Evolutionary conservation across 495 filamentous ascomycete species (phyloP), one percentile per base, ranked within the genome.

Genomic region (Pseudomonodictys pantanalensis): DNA sequence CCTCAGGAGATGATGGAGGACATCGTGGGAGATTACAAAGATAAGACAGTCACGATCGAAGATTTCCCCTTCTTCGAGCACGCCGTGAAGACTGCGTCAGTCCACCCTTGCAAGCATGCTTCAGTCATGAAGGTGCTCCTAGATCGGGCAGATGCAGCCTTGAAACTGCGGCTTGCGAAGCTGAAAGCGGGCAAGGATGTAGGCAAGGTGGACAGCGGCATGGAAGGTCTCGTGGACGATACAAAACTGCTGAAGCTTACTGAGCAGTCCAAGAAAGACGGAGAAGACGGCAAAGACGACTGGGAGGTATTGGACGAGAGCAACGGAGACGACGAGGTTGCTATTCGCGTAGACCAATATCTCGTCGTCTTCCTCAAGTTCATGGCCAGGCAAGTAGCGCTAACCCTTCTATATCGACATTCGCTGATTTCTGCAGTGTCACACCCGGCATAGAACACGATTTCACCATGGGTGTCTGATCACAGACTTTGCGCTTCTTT

Each of bases 331-430:
- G 86, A 91, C 47, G 89, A 93, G 70, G 86, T 89, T 28, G 92
- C 92, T 1, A 97, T 96, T 59, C 80, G 95, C 15, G 95, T 97
- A 42, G 95, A 99, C 72, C 93, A 98, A 77, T 98, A 98, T 70
- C 75, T 98, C 61, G 90, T 98, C 23, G 95, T 98, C 1, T 98
- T 98, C 71, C 76, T 98, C 63, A 98, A 98, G 84, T 97, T 98
- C 73, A 95, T 97, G 80, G 91, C 93, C 11, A 92, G 64, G 64
- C 59, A 62, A 12, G 58, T 52, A 25, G 2, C 24, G 1, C 52
- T 22, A 20, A 22, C 10, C 18, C 49, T 7, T 1, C 6, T 35
- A 12, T 24, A 0, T 46, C 30, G 46, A 32, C 7, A 17, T 35
- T 43, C 29, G 33, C 64, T 66, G 44, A 62, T 30, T 5, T 33